These are phyloP conservation scores for Castanospermum australe DNA, from an alignment of 306 rosid species.

Conservation along the genomic window DNA sequence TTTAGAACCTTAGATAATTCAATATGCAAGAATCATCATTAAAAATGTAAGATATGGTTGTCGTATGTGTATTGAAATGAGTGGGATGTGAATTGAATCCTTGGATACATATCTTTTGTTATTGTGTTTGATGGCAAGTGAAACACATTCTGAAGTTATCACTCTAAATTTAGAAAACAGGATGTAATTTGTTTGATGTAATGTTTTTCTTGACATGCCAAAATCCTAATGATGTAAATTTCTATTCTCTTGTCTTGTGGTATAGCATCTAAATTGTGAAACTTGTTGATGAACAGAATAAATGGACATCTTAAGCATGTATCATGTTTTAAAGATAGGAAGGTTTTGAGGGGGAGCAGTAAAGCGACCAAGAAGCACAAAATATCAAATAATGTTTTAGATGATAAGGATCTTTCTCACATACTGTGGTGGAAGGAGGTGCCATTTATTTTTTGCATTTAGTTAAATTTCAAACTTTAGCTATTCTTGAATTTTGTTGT, in stretches of 20 bases:
- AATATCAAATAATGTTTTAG: slow-evolving; percentile 40
- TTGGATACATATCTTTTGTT: not conserved
- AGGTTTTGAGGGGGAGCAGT: slow-evolving; percentile 46
- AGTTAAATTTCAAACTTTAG: slow-evolving; percentile 1
- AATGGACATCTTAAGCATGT: slow-evolving; percentile 41
- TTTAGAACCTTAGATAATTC: not conserved
- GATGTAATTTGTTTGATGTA: not conserved
- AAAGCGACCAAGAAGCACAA: slow-evolving; percentile 57
- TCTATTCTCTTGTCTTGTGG: not conserved
- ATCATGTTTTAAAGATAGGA: slow-evolving; percentile 45
- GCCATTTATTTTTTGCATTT: not conserved
- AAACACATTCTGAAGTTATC: not conserved
- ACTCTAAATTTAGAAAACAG: not conserved
- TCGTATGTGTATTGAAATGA: not conserved
- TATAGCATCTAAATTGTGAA: slow-evolving; percentile 23
- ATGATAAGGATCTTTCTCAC: slow-evolving; percentile 74
- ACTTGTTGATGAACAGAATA: slow-evolving; percentile 12
- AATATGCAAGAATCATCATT: slow-evolving; percentile 14
- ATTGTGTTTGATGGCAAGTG: not conserved
- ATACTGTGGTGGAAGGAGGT: slow-evolving; percentile 96
- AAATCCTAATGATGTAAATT: slow-evolving; percentile 14
- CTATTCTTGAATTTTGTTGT: not conserved
- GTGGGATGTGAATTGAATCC: not conserved
- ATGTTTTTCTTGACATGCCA: slow-evolving; percentile 13
- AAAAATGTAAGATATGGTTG: slow-evolving; percentile 5